phyloP scores from a whole-genome alignment of 129 eudicot species.

The Helichrysum umbraculigerum region DNA sequence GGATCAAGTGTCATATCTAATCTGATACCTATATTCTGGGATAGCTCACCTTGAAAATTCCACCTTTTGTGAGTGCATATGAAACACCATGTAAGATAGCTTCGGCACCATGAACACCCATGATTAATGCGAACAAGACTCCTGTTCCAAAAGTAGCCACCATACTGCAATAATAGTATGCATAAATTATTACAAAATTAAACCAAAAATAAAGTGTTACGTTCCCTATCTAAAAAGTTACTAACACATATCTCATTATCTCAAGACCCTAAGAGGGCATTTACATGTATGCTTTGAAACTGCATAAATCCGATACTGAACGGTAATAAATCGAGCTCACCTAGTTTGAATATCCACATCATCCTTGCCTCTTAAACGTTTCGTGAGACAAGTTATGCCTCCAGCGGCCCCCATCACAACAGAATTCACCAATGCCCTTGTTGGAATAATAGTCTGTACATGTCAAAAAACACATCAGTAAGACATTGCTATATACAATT shows the following conservation, averaged over 20 bases:
- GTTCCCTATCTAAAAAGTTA: background rate
- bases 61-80: background rate
- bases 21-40: too few species aligned
- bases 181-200: background rate
- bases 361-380: background rate
- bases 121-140: background rate
- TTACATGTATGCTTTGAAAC: background rate
- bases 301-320: background rate
- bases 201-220: background rate
- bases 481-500: too few species aligned
- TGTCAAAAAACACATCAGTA: too few species aligned
- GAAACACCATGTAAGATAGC: background rate
- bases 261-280: too few species aligned
- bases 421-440: too few species aligned
- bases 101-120: background rate
- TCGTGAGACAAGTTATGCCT: background rate
- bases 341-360: background rate
- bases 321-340: background rate
- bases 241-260: background rate
- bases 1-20: too few species aligned
- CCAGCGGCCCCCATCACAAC: background rate
- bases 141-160: background rate
- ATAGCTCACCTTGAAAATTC: background rate
- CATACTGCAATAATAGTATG: background rate
- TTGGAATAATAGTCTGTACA: too few species aligned